These are phyloP conservation scores for Lyophyllum atratum DNA, from an alignment of 768 basidiomycete genomes.

Conservation along the genomic window DNA sequence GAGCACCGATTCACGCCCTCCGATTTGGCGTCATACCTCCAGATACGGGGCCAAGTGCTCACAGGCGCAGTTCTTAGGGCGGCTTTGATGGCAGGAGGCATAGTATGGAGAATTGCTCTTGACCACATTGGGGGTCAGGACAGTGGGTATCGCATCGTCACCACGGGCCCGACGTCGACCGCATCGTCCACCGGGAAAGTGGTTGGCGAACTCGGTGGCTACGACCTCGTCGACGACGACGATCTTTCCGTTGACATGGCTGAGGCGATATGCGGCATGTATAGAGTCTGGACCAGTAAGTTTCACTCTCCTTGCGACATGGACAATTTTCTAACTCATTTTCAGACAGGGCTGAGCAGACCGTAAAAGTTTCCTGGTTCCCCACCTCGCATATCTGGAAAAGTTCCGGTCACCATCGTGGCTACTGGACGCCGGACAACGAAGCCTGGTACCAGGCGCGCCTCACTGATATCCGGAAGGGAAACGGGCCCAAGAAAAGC, in stretches of 20 bases:
- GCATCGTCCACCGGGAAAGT: neutral
- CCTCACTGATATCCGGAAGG: neutral
- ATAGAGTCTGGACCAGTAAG: constrained; percentile 5
- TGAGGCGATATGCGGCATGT: neutral
- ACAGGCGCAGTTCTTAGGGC: neutral
- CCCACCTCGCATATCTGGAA: neutral
- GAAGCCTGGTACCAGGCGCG: neutral
- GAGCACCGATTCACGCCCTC: neutral
- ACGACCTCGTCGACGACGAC: neutral
- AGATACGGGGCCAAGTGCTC: neutral
- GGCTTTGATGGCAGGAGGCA: constrained; percentile 1
- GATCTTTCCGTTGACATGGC: neutral
- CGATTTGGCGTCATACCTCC: constrained; percentile 2
- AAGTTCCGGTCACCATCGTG: neutral
- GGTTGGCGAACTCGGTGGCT: neutral
- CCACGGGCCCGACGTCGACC: neutral
- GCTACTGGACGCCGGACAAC: neutral
- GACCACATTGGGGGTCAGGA: too few species aligned
- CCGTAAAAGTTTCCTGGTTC: neutral
- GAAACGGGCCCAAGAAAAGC: neutral
- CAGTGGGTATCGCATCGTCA: neutral
- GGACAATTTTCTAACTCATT: too few species aligned
- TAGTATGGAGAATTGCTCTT: constrained; percentile 8
- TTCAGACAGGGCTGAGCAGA: neutral
- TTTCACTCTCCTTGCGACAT: neutral